Evolutionary conservation across 2,329 filamentous ascomycete genomes (phyloP), one percentile per base, ranked within the genome.

Genomic region (Penicillium sp.): DNA sequence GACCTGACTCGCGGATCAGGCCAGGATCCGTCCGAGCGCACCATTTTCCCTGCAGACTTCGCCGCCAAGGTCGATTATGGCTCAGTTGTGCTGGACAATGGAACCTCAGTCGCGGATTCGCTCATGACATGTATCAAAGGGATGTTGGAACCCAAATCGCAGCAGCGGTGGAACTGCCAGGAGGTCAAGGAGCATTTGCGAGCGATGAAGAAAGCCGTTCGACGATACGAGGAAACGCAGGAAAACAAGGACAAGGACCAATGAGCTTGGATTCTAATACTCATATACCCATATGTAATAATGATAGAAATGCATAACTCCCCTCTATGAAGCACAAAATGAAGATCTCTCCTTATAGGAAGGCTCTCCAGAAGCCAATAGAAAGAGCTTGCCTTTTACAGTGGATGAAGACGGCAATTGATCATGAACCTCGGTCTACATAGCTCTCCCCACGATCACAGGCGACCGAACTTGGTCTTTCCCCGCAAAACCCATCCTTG

Each of bases 141-240:
- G 17, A 78, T 79, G 76, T 63, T 78, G 51, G 69, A 75, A 8
- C 68, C 69, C 4, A 66, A 72, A 38, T 67, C 73, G 5, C 60
- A 60, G 28, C 57, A 58, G 33, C 67, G 76, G 52, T 78, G 73
- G 75, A 60, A 61, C 22, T 77, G 74, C 48, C 63, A 62, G 22
- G 61, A 71, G 54, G 69, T 76, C 19, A 72, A 71, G 49, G 60
- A 67, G 31, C 65, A 66, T 51, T 56, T 78, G 28, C 68, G 73
- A 26, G 54, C 53, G n/a, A 56, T 72, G 31, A 61, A 73, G 25
- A 57, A 61, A 31, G 57, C 49, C 17, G 60, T 62, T 8, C 60
- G 67, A 30, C 55, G 58, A 36, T 50, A 58, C 9, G 50, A 60
- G 33, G 48, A 22, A 17, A n/a, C 46, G 11, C 36, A 55, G 10